These are phyloP conservation scores for Pholiota adiposa DNA, from an alignment of 1,284 basidiomycete species.

Conservation along the genomic window DNA sequence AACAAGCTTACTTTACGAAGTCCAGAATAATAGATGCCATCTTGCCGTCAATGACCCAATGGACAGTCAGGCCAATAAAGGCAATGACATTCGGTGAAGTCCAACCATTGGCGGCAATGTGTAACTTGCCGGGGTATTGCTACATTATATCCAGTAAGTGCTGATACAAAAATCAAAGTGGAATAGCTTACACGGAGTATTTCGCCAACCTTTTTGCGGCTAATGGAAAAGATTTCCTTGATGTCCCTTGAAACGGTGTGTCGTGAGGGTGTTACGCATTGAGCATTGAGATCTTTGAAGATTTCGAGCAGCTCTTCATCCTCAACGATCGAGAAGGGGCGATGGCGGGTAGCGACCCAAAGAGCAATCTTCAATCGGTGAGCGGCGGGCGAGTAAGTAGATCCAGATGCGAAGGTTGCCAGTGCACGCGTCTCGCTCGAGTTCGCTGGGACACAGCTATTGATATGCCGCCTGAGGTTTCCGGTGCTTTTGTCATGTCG, in stretches of 20 bases:
- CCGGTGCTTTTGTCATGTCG: constrained; percentile 22
- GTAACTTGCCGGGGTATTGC: constrained; percentile 11
- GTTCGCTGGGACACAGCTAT: constrained; percentile 13
- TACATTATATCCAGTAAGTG: background rate
- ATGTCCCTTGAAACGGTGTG: background rate
- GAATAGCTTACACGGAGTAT: background rate
- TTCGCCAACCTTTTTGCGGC: background rate
- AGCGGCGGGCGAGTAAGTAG: constrained; percentile 19
- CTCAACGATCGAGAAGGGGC: constrained; percentile 21
- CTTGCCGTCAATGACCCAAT: constrained; percentile 10
- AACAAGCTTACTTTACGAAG: constrained; percentile 6
- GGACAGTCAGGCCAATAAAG: constrained; percentile 12
- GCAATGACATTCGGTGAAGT: constrained; percentile 15
- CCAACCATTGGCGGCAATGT: constrained; percentile 16
- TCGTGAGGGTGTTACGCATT: background rate
- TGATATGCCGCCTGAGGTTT: constrained; percentile 22
- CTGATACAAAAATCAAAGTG: constrained; percentile 21
- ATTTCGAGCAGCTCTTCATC: background rate
- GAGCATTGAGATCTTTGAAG: background rate
- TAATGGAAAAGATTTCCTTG: background rate
- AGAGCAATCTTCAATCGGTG: constrained; percentile 23
- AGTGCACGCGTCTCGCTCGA: constrained; percentile 14
- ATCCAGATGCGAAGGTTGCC: constrained; percentile 11
- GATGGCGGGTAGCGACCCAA: constrained; percentile 21
- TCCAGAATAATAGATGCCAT: constrained; percentile 1